Conservation (phyloP, 2,329 filamentous ascomycete species). For the Neocucurbitaria cava region DNA sequence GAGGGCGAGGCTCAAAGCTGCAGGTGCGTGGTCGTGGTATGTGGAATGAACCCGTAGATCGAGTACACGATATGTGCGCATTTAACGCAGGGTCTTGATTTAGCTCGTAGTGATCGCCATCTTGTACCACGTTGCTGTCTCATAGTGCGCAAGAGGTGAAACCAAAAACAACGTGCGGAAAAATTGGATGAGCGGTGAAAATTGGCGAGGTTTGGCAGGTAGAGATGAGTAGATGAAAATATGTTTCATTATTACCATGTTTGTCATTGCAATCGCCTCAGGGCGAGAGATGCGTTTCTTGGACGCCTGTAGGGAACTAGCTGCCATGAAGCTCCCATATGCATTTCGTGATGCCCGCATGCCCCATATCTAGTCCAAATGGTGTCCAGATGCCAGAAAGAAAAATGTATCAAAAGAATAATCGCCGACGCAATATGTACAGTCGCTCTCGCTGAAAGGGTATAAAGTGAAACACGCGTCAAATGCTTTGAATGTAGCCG, state of each 20-base stretch:
- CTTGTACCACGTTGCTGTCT: background rate
- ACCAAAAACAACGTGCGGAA: background rate
- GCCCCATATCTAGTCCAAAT: background rate
- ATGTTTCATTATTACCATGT: background rate
- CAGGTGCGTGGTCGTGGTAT: background rate
- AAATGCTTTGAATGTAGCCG: background rate
- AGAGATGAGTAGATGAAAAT: background rate
- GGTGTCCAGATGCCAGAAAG: conserved; percentile 5
- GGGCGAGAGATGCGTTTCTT: background rate
- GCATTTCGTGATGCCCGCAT: conserved; percentile 6
- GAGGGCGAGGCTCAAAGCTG: background rate
- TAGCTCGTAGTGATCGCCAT: background rate
- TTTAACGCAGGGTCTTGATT: background rate
- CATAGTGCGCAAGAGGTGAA: background rate
- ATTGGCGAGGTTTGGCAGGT: background rate
- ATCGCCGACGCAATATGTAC: conserved; percentile 11
- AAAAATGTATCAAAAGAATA: background rate
- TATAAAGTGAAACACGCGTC: conserved; percentile 5
- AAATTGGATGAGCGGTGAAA: background rate
- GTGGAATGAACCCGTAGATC: background rate
- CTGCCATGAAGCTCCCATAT: conserved; percentile 17
- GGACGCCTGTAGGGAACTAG: conserved; percentile 3
- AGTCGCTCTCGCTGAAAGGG: conserved; percentile 18
- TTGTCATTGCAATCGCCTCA: background rate
- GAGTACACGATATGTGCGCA: background rate